Evolutionary conservation across 2,329 filamentous ascomycete species (phyloP).

Genomic region (Calonectria montana): DNA sequence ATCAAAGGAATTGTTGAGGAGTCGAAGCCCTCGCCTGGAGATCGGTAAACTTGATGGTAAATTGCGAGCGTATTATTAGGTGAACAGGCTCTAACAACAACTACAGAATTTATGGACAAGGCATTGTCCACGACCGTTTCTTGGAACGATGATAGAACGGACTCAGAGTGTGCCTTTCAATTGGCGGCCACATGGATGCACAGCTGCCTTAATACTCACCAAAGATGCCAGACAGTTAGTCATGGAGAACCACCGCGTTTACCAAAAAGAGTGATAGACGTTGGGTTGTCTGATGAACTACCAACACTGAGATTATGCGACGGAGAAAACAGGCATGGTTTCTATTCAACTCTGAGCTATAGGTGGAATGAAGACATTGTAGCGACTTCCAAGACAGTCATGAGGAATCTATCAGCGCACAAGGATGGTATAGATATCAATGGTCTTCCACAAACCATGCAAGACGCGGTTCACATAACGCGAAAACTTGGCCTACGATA

Average conservation of each 20-base stretch:
- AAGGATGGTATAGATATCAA: neutral
- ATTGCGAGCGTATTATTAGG: no score
- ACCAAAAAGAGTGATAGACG: neutral
- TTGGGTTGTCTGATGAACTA: neutral
- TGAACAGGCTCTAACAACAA: neutral
- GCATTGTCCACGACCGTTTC: neutral
- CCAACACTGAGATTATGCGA: neutral
- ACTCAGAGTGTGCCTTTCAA: neutral
- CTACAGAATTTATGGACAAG: neutral
- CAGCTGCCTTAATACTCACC: neutral
- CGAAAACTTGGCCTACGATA: neutral
- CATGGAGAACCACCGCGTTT: neutral
- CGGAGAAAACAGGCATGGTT: neutral
- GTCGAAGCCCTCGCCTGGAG: neutral
- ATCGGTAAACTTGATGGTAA: neutral
- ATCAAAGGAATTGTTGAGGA: no score
- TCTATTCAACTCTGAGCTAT: constrained; percentile 1
- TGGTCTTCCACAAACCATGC: neutral
- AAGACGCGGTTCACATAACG: neutral
- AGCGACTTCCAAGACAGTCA: neutral
- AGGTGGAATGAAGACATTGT: neutral
- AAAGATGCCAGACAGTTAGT: neutral
- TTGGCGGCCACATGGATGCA: neutral
- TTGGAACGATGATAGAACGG: neutral
- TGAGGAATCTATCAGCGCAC: neutral